Base-by-base conservation (phyloP, 1,139 yeast species). In the Saccharomycopsis crataegensis region DNA sequence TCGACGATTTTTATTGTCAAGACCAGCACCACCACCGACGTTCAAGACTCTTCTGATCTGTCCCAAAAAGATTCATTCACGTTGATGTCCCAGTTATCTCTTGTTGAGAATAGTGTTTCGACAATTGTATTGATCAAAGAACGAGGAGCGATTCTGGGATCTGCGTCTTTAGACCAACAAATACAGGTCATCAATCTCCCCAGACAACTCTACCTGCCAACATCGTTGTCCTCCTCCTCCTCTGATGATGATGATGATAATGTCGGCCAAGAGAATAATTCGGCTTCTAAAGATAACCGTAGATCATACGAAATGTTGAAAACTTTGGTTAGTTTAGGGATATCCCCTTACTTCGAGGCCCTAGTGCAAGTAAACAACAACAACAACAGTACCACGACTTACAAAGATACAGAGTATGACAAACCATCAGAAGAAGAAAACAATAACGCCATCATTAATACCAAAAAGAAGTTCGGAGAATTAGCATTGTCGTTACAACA, bases 401-500 rank as follows among this genome's bases (percentile, higher is more conserved):
- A 22, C 4, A 57, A 37, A 14, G 40, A 40, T 8, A 40, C 22
- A 11, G 47, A 54, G 9, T 47, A 50, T 22, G 33, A 38, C 3
- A 46, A 34, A 16, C 28, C 56, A 45, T 51, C 55, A 46, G 46
- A 48, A 48, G 54, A 58, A 56, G 22, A 57, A 17, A 58, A 62
- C 56, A 57, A 63, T 44, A 62, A 67, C n/a, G 69, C 77, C 1
- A 66, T 80, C 6, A 65, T 69, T 3, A 60, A 68, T 8, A 75
- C 89, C 1, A 78, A 78, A 57, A 82, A 80, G 64, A 86, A 83
- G 62, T 76, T 90, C 56, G 77, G 78, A 40, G 96, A 88, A 59
- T 70, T 89, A 36, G 79, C 87, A 1, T 65, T 80, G 14, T 82
- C 94, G 0, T 71, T 90, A 40, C 82, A 82, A 58, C 84, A 84